phyloP scores from a whole-genome alignment of 371 early-diverging fungal species.

The Dipsacomyces acuminosporus region DNA sequence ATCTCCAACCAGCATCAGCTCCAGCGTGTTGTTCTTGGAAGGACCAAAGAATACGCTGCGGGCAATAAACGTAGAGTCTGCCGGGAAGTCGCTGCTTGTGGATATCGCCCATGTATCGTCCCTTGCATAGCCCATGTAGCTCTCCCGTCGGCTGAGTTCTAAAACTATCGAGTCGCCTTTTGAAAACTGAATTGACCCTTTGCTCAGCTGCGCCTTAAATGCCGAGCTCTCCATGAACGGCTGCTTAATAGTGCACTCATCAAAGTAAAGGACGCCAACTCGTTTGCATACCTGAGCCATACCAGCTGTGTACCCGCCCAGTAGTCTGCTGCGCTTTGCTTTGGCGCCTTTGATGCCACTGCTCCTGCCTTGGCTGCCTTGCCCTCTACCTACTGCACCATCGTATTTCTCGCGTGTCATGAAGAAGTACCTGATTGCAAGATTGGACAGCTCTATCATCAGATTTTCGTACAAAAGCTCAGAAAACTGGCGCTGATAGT shows the following conservation, averaged over 20 bases:
- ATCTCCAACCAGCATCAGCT: constrained; percentile 34
- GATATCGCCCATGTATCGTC: constrained; percentile 49
- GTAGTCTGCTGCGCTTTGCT: neutral
- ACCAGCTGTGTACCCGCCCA: neutral
- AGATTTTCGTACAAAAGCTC: constrained; percentile 33
- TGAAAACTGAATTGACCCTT: constrained; percentile 9
- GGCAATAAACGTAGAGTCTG: constrained; percentile 32
- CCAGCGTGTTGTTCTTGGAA: constrained; percentile 43
- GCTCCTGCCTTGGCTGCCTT: neutral
- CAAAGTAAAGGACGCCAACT: constrained; percentile 36
- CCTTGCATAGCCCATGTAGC: constrained; percentile 32
- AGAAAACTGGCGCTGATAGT: constrained; percentile 12
- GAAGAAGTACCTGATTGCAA: constrained; percentile 41
- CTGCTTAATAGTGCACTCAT: constrained; percentile 38
- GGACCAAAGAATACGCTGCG: constrained; percentile 46
- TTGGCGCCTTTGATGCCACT: neutral
- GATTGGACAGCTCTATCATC: constrained; percentile 26
- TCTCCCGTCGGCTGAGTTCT: constrained; percentile 37
- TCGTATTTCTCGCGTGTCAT: constrained; percentile 34
- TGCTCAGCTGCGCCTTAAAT: constrained; percentile 20
- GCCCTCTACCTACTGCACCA: neutral
- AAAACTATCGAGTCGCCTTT: constrained; percentile 34
- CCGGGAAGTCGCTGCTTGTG: constrained; percentile 18
- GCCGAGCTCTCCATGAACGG: constrained; percentile 30
- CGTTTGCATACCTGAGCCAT: constrained; percentile 31